Evolutionary conservation across 768 basidiomycete species (phyloP), one percentile per base, ranked within the genome.

Genomic region (Galerina sulciceps): DNA sequence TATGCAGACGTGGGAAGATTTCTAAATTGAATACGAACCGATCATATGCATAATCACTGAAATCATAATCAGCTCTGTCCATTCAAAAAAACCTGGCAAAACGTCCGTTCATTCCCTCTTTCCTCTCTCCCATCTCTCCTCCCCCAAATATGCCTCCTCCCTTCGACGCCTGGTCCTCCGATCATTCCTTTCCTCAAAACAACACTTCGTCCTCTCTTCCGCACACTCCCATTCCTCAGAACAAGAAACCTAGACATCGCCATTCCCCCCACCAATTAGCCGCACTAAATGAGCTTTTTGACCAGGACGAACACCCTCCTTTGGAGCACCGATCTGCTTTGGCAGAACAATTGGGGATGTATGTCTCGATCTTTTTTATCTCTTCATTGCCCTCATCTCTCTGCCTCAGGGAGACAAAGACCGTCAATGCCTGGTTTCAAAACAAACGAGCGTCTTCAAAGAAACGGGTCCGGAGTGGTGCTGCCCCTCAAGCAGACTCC

Each of bases 361-460:
- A 66, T 71, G 90, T 81, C 61, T 60, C 56, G 36, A 43, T 57
- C 53, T 60, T 57, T 55, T 65, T 56, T 48, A 49, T 55, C 56
- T 49, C 51, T 48, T 53, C 49, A 18, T 45, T 18, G 17, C 6
- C 17, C 42, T 59, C 44, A 57, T 35, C 60, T 67, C 47, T 64
- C 34, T 55, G 57, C 61, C 37, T 58, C 57, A 92, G 91, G 87
- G 89, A 91, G 71, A 86, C 85, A 72, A 92, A 92, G 81, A 90
- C 89, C 2, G 90, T 92, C 69, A 89, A 90, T 70, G 88, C 91
- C 13, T 92, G 89, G 88, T 93, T 92, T 74, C 90, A 92, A 76
- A 92, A 92, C 71, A 92, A 91, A 79, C 82, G 91, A 54, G 90
- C 91, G 6, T 91, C 90, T 11, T 85, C 84, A 65, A 92, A 91